Evolutionary conservation across 257 asterid genomes (phyloP).

Genomic region (Echites panduratus): DNA sequence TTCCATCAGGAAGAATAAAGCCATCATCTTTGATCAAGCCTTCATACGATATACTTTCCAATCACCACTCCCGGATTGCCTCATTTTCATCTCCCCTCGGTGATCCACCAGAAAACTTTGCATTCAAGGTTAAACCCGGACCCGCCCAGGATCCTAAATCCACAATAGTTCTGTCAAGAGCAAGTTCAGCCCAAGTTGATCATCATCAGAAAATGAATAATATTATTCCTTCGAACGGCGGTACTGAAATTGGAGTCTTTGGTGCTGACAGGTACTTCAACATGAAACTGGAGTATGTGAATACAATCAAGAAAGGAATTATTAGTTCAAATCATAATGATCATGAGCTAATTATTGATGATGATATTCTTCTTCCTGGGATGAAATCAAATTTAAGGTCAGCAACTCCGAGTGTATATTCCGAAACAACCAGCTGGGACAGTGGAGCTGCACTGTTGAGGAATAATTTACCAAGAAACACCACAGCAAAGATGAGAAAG

Average conservation of each 20-base stretch:
- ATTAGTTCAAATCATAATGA: not conserved
- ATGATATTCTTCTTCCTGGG: not conserved
- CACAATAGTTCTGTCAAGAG: slow-evolving; percentile 33
- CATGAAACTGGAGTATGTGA: slow-evolving; percentile 43
- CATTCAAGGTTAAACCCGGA: slow-evolving; percentile 38
- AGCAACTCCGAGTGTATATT: slow-evolving; percentile 39
- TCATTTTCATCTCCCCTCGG: slow-evolving; percentile 33
- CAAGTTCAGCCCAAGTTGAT: slow-evolving; percentile 5
- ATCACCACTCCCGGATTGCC: slow-evolving; percentile 22
- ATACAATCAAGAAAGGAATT: slow-evolving; percentile 5
- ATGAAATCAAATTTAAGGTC: slow-evolving; percentile 15
- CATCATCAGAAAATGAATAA: slow-evolving; percentile 2
- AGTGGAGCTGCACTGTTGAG: slow-evolving; percentile 38
- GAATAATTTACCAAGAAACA: slow-evolving; percentile 7
- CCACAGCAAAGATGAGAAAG: slow-evolving; percentile 19
- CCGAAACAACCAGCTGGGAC: slow-evolving; percentile 51
- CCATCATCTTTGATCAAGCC: slow-evolving; percentile 22
- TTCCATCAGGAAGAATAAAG: slow-evolving; percentile 25
- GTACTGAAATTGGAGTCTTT: slow-evolving; percentile 53
- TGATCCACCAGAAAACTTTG: slow-evolving; percentile 35
- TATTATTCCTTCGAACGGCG: slow-evolving; percentile 27
- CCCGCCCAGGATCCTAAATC: slow-evolving; percentile 38
- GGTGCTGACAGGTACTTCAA: slow-evolving; percentile 83
- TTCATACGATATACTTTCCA: slow-evolving; percentile 22
- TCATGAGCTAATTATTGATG: not conserved